phyloP scores from a whole-genome alignment of 768 basidiomycete species.

The Tulasnella sp. region DNA sequence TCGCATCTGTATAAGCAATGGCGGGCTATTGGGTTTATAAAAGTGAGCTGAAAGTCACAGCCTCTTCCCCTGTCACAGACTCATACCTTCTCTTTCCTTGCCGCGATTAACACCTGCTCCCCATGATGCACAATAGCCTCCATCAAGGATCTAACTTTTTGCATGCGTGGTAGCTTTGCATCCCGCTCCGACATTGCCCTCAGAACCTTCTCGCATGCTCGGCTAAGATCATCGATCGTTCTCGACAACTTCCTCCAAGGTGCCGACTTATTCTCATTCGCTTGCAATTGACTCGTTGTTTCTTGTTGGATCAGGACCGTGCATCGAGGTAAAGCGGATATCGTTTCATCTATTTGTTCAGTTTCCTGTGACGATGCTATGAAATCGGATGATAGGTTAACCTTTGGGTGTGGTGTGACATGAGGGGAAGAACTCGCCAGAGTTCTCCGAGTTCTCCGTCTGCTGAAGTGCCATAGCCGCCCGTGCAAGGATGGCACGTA shows the following conservation, averaged over 20 bases:
- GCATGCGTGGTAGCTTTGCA: not conserved
- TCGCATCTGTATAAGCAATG: not conserved
- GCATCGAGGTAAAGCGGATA: not conserved
- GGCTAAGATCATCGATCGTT: not conserved
- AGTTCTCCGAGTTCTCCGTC: too few species aligned
- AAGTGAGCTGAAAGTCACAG: too few species aligned
- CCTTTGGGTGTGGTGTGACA: too few species aligned
- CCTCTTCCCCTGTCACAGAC: not conserved
- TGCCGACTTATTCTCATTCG: not conserved
- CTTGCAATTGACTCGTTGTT: not conserved
- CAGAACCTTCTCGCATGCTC: not conserved
- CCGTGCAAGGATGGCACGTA: too few species aligned
- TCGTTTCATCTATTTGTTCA: too few species aligned
- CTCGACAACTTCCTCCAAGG: not conserved
- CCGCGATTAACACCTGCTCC: not conserved
- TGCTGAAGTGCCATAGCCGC: too few species aligned
- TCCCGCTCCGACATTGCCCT: not conserved
- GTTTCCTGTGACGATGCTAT: too few species aligned
- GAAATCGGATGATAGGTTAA: too few species aligned
- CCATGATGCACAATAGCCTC: not conserved
- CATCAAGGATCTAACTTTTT: not conserved
- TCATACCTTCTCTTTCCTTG: not conserved
- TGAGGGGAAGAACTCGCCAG: too few species aligned
- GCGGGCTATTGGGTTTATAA: not conserved
- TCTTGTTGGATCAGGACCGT: not conserved